Percentiles rank a stretch among this genome's conserved stretches.
Conservation (phyloP, 225 moss, liverwort and hornwort species). For the Takakia lepidozioides region DNA sequence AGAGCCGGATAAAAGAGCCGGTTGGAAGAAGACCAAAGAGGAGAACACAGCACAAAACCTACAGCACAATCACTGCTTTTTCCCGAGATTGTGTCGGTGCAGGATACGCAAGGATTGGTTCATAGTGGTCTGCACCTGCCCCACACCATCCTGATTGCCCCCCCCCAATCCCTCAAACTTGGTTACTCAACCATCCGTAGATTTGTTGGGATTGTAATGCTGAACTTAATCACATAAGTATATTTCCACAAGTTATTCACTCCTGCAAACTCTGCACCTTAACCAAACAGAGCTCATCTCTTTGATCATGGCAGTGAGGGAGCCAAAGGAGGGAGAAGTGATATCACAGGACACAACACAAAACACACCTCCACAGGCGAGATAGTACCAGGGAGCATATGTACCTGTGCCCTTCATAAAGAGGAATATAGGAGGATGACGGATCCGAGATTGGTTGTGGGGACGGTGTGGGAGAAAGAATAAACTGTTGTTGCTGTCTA, state of each 20-base stretch:
- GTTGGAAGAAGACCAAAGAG: background rate
- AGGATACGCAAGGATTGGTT: slow-evolving; percentile 27
- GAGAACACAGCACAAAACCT: background rate
- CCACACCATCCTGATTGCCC: slow-evolving; percentile 25
- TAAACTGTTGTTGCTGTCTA: slow-evolving; percentile 18
- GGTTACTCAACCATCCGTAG: too few species aligned
- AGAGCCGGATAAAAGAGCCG: background rate
- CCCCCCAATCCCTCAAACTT: background rate
- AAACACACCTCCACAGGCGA: too few species aligned
- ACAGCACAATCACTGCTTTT: slow-evolving; percentile 19
- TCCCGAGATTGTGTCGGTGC: slow-evolving; percentile 18
- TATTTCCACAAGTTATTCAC: too few species aligned
- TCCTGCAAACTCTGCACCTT: too few species aligned
- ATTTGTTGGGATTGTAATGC: too few species aligned
- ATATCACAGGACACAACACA: too few species aligned
- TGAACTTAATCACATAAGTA: too few species aligned
- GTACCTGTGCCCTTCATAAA: slow-evolving; percentile 48
- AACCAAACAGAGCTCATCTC: too few species aligned
- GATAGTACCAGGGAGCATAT: too few species aligned
- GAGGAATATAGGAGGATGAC: slow-evolving; percentile 31
- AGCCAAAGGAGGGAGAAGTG: too few species aligned
- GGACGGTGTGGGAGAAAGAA: slow-evolving; percentile 41
- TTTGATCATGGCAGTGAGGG: too few species aligned
- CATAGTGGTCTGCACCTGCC: slow-evolving; percentile 40
- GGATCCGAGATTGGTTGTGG: slow-evolving; percentile 6